These are phyloP conservation scores for Lolium multiflorum DNA, from an alignment of 176 grass and related monocot species.

Conservation along the genomic window DNA sequence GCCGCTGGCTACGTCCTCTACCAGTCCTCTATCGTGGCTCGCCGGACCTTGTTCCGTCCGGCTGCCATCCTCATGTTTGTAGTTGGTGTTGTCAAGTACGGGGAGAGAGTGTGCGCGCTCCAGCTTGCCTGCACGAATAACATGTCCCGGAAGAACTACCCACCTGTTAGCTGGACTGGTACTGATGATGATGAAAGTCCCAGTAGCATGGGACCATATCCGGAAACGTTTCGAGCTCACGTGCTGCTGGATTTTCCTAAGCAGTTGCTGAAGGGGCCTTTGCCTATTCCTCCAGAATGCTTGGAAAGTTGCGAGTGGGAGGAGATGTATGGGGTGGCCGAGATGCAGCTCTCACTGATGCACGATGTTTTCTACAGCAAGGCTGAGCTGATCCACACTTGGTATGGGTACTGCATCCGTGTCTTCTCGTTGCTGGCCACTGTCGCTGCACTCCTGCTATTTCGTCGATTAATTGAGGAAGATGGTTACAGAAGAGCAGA, in stretches of 20 bases:
- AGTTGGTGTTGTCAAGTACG: neutral
- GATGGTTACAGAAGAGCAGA: neutral
- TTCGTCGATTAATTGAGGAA: neutral
- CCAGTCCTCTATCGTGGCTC: too few species aligned
- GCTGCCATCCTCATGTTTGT: neutral
- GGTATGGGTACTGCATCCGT: neutral
- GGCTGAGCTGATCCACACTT: neutral
- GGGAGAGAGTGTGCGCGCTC: neutral
- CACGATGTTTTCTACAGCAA: neutral
- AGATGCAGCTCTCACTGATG: neutral
- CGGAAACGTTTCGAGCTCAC: neutral
- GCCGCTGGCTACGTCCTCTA: neutral
- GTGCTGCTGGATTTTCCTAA: neutral
- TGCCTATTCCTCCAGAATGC: too few species aligned
- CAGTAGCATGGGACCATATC: too few species aligned
- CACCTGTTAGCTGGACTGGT: too few species aligned
- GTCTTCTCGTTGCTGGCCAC: neutral
- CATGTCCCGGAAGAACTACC: too few species aligned
- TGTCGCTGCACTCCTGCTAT: neutral
- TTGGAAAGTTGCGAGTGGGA: too few species aligned
- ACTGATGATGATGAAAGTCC: too few species aligned
- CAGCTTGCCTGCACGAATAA: neutral
- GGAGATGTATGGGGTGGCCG: neutral
- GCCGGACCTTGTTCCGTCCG: neutral
- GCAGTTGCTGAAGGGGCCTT: neutral